Conservation (phyloP, 139 green algal genomes). For the Haematococcus sp. region DNA sequence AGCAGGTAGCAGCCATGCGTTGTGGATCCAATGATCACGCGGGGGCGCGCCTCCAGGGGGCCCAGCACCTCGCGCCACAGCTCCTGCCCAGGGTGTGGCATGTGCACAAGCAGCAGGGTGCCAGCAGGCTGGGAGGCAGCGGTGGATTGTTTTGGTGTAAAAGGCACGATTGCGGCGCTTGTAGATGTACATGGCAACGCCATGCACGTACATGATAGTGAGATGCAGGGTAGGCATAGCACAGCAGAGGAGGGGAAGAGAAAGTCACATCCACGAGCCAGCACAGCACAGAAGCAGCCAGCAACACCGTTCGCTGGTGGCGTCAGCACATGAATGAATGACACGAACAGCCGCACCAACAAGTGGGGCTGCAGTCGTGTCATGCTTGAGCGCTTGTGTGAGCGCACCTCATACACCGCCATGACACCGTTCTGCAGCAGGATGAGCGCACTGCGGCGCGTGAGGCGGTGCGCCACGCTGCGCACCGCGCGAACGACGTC, state of each 20-base stretch:
- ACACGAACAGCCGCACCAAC: too few relatives aligned
- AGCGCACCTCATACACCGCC: constrained; percentile 18
- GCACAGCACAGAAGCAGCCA: too few relatives aligned
- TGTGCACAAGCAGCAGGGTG: background rate
- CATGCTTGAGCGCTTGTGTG: background rate
- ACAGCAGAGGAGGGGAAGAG: too few relatives aligned
- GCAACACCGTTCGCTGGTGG: too few relatives aligned
- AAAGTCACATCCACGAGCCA: too few relatives aligned
- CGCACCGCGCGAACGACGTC: constrained; percentile 10
- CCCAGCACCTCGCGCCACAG: constrained; percentile 4
- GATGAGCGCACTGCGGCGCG: background rate
- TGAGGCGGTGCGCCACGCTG: constrained; percentile 9
- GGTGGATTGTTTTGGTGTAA: too few relatives aligned
- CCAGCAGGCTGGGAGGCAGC: too few relatives aligned
- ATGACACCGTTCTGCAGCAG: constrained; percentile 41
- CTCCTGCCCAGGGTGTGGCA: too few relatives aligned
- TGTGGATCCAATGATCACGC: constrained; percentile 16
- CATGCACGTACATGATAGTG: too few relatives aligned
- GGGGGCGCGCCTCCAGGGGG: background rate
- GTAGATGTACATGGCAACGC: too few relatives aligned
- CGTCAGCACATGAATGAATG: too few relatives aligned
- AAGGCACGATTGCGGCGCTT: too few relatives aligned
- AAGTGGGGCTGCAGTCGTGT: background rate
- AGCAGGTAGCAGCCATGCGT: constrained; percentile 33
- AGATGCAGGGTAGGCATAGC: background rate